phyloP scores from a whole-genome alignment of 2,329 filamentous ascomycete species.

The Talaromyces sp. region DNA sequence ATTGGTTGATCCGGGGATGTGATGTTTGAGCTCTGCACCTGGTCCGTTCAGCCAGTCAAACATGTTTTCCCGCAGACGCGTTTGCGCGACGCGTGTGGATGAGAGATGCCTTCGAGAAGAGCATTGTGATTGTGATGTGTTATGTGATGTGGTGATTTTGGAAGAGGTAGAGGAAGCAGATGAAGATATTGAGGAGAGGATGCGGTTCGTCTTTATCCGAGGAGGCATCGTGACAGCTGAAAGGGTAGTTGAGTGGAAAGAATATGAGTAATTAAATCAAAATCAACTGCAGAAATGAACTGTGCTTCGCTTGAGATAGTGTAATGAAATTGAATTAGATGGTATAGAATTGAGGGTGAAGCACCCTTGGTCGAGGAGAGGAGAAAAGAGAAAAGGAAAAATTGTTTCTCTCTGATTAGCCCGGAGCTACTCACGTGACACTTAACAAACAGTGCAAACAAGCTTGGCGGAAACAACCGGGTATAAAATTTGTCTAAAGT shows the following conservation, averaged over 20 bases:
- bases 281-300: no score
- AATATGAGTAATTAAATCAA: neutral
- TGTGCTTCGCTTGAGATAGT: neutral
- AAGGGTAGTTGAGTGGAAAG: neutral
- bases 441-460: constrained; percentile 12
- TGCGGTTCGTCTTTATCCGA: constrained; percentile 33
- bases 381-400: constrained; percentile 8
- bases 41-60: constrained; percentile 55
- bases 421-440: constrained; percentile 11
- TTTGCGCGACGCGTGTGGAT: constrained; percentile 37
- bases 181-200: constrained; percentile 28
- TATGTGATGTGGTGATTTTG: constrained; percentile 17
- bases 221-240: constrained; percentile 34
- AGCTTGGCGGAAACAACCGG: neutral
- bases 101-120: constrained; percentile 32
- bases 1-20: constrained; percentile 32
- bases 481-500: neutral
- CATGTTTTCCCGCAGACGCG: constrained; percentile 53
- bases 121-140: constrained; percentile 18
- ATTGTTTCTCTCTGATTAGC: constrained; percentile 15
- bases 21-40: constrained; percentile 31
- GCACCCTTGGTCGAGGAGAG: constrained; percentile 16
- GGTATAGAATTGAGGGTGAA: constrained; percentile 13
- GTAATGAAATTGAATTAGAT: neutral
- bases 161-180: constrained; percentile 27